A percentile compares a stretch with the other conserved stretches of the same genome.
phyloP scores from a whole-genome alignment of 2,329 filamentous ascomycete genomes.

The Penicillium brasilianum region DNA sequence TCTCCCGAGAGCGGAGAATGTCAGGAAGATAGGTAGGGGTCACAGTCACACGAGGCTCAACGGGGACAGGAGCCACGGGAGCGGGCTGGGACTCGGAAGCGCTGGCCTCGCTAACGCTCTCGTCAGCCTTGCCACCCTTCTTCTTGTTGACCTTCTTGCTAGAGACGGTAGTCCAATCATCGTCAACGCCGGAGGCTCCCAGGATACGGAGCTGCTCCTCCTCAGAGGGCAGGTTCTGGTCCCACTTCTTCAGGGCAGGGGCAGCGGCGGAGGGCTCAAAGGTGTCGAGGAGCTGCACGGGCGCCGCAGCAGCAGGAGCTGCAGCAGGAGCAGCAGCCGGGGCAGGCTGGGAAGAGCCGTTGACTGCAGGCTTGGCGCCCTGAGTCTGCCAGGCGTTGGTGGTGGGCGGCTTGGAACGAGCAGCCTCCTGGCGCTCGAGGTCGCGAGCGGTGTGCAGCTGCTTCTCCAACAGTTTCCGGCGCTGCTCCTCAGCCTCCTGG shows the following conservation, averaged over 20 bases:
- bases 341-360: conserved; percentile 27
- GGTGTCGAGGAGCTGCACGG: conserved; percentile 48
- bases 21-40: conserved; percentile 43
- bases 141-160: conserved; percentile 62
- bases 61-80: conserved; percentile 31
- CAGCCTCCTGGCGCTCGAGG: conserved; percentile 78
- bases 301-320: conserved; percentile 24
- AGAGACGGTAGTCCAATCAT: conserved; percentile 66
- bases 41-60: conserved; percentile 43
- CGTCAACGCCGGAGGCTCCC: conserved; percentile 53
- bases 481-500: conserved; percentile 77
- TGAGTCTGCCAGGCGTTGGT: conserved; percentile 61
- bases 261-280: conserved; percentile 41
- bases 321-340: conserved; percentile 20
- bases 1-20: conserved; percentile 38
- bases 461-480: conserved; percentile 77
- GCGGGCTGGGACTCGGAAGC: conserved; percentile 41
- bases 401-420: conserved; percentile 53
- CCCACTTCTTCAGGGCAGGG: conserved; percentile 47
- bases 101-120: conserved; percentile 53
- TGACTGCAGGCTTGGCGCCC: conserved; percentile 30
- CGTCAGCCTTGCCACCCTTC: conserved; percentile 47
- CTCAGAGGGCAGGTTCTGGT: conserved; percentile 60
- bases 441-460: conserved; percentile 82
- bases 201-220: conserved; percentile 65